phyloP scores from a whole-genome alignment of 148 eudicot genomes.

The Spergularia marina region DNA sequence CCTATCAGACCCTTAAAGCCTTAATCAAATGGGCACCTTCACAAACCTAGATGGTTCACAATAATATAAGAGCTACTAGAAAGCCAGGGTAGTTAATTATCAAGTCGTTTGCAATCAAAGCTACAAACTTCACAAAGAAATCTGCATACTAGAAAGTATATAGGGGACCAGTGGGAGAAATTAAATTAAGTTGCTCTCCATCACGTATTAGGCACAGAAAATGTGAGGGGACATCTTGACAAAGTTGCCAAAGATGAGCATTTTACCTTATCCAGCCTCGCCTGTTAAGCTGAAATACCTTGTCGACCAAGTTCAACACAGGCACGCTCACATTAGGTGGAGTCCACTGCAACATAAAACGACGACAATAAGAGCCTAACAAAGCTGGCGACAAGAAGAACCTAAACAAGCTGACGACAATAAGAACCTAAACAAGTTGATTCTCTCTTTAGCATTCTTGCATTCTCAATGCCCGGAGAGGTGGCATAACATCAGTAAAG shows the following conservation, averaged over 20 bases:
- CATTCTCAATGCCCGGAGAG: neutral
- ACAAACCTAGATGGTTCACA: neutral
- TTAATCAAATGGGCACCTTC: neutral
- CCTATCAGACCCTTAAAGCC: neutral
- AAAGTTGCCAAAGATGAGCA: neutral
- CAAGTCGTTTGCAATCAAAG: neutral
- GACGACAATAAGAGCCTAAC: constrained; percentile 10
- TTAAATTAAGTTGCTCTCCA: neutral
- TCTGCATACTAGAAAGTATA: neutral
- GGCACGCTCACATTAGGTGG: constrained; percentile 93
- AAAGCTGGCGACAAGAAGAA: neutral
- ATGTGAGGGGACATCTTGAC: neutral
- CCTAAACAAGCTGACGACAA: neutral
- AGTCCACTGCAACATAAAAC: constrained; percentile 73
- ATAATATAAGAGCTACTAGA: neutral
- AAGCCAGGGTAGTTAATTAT: neutral
- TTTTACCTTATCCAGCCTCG: constrained; percentile 96
- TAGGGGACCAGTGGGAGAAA: neutral
- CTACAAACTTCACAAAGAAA: neutral
- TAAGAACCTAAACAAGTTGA: neutral
- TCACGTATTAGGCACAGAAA: neutral
- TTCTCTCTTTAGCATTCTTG: neutral
- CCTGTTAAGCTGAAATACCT: constrained; percentile 86
- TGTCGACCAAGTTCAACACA: constrained; percentile 87
- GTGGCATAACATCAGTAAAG: neutral